Evolutionary conservation across 345 rosid genomes (phyloP).

Genomic region (Adansonia digitata): DNA sequence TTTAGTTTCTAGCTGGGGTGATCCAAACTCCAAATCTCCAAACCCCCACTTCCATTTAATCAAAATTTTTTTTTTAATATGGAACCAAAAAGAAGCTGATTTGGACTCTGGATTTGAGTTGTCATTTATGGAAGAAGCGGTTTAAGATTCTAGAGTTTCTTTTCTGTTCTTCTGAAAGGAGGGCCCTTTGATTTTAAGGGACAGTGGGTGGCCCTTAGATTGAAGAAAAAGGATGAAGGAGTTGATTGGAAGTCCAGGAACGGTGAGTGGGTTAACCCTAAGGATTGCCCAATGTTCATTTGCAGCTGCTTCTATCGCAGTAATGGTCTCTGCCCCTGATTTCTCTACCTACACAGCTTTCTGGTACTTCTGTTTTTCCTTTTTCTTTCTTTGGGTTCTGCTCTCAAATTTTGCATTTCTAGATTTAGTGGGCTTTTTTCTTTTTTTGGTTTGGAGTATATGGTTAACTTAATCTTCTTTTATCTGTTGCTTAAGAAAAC

Average conservation of each 20-base stretch:
- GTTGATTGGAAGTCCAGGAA: constrained; percentile 80
- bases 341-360: constrained; percentile 77
- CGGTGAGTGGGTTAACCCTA: constrained; percentile 60
- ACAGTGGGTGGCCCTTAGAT: not conserved
- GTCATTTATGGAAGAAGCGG: constrained; percentile 8
- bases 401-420: not conserved
- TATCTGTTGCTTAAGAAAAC: not conserved
- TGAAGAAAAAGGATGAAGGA: constrained; percentile 51
- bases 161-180: not conserved
- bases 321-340: constrained; percentile 55
- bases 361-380: constrained; percentile 36
- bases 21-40: not conserved
- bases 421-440: not conserved
- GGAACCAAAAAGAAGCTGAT: constrained; percentile 11
- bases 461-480: not conserved
- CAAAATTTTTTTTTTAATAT: not conserved
- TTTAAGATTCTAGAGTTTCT: constrained; percentile 20
- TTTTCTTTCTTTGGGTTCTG: not conserved
- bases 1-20: not conserved
- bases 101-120: not conserved
- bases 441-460: not conserved
- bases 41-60: not conserved
- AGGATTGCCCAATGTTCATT: constrained; percentile 68
- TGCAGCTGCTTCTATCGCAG: constrained; percentile 70
- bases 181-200: not conserved